Conservation (phyloP, 768 basidiomycete species). For the Cubamyces sp. region DNA sequence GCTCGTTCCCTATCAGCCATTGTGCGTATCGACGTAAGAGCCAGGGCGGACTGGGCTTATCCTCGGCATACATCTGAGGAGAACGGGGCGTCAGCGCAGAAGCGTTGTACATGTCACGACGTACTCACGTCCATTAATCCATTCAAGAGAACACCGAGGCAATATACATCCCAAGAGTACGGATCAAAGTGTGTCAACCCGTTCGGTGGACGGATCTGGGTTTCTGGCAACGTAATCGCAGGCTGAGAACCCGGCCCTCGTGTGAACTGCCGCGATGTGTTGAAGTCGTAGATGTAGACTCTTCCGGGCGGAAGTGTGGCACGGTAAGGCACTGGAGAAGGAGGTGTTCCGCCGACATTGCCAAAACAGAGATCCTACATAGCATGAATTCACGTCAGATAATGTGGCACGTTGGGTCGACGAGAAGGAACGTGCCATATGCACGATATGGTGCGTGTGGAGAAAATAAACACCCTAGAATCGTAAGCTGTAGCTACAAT, state of each 20-base stretch:
- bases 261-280: not conserved
- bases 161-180: conserved; percentile 7
- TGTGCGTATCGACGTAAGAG: not conserved
- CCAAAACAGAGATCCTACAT: not conserved
- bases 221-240: not conserved
- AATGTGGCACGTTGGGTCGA: not conserved
- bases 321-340: not conserved
- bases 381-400: not conserved
- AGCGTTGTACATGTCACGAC: not conserved
- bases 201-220: not conserved
- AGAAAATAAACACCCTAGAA: not conserved
- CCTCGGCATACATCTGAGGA: not conserved
- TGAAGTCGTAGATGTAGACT: conserved; percentile 5
- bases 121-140: not conserved
- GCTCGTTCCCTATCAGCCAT: not conserved
- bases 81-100: not conserved
- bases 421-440: not conserved
- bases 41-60: not conserved
- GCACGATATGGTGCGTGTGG: not conserved
- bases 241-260: not conserved
- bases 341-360: not conserved
- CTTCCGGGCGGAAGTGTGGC: not conserved
- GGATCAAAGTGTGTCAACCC: not conserved
- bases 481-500: not conserved
- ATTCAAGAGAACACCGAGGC: not conserved